Evolutionary conservation across 139 green algal species (phyloP).

Genomic region (Auxenochlorella pyrenoidosa): DNA sequence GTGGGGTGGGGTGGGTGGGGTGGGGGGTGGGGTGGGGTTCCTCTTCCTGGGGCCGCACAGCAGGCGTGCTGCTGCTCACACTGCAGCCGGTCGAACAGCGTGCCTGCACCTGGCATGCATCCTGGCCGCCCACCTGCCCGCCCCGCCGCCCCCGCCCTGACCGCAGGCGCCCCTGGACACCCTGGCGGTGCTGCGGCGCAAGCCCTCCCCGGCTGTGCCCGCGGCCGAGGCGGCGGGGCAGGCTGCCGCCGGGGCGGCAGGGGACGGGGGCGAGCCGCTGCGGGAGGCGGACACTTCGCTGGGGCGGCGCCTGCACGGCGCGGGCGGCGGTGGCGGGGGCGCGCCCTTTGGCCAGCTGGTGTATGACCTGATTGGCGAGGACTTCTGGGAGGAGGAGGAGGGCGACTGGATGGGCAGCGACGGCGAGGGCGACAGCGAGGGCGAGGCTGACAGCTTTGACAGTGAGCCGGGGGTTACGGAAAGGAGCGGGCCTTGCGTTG

Average conservation of each 20-base stretch:
- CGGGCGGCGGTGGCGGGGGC: background rate
- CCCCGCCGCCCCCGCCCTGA: background rate
- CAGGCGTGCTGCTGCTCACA: too few relatives aligned
- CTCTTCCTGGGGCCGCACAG: too few relatives aligned
- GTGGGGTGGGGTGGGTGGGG: too few relatives aligned
- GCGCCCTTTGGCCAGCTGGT: background rate
- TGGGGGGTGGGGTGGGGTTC: too few relatives aligned
- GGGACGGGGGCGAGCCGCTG: background rate
- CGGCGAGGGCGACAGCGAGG: background rate
- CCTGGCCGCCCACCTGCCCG: background rate
- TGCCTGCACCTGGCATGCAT: too few relatives aligned
- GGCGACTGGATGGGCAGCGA: background rate
- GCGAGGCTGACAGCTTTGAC: background rate
- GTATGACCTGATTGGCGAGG: background rate
- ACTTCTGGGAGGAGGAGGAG: background rate
- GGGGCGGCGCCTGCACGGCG: background rate
- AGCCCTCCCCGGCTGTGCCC: background rate
- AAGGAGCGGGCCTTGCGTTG: too few relatives aligned
- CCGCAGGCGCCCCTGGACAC: slow-evolving; percentile 1
- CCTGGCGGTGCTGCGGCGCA: background rate
- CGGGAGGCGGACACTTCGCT: background rate
- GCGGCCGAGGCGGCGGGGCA: background rate
- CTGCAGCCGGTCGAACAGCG: too few relatives aligned
- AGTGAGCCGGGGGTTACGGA: too few relatives aligned
- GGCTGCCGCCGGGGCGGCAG: background rate